Conservation (phyloP, 2,329 filamentous ascomycete species). For the Microdochium bolleyi region DNA sequence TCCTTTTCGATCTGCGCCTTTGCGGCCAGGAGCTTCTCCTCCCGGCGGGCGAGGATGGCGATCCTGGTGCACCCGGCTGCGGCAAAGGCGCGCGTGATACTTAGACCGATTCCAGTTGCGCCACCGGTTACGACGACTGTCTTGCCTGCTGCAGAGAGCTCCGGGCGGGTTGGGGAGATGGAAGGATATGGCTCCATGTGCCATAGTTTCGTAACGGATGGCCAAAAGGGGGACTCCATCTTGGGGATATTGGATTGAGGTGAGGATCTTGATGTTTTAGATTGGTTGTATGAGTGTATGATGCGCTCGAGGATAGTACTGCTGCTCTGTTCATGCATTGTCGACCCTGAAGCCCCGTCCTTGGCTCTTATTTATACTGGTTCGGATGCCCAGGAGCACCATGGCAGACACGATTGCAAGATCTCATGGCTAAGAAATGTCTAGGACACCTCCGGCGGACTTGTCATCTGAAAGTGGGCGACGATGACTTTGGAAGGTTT, state of each 20-base stretch:
- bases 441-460: not conserved
- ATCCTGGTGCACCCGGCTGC: constrained; percentile 14
- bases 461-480: not conserved
- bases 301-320: not conserved
- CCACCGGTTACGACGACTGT: constrained; percentile 20
- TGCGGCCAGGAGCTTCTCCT: constrained; percentile 11
- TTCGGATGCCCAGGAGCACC: not conserved
- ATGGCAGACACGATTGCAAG: not conserved
- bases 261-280: not conserved
- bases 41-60: constrained; percentile 15
- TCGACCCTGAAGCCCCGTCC: not conserved
- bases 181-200: constrained; percentile 10
- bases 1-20: constrained; percentile 6
- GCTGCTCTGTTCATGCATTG: not conserved
- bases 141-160: constrained; percentile 15
- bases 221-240: not conserved
- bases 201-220: constrained; percentile 2
- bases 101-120: constrained; percentile 16
- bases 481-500: not conserved
- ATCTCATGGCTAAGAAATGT: not conserved
- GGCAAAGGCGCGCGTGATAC: constrained; percentile 14
- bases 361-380: not conserved
- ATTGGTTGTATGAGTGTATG: not conserved
- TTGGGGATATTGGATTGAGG: not conserved
- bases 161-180: constrained; percentile 8